Evolutionary conservation across 164 flowering plant species (phyloP), one percentile per base, ranked within the genome.

Genomic region (Hamamelis virginiana): DNA sequence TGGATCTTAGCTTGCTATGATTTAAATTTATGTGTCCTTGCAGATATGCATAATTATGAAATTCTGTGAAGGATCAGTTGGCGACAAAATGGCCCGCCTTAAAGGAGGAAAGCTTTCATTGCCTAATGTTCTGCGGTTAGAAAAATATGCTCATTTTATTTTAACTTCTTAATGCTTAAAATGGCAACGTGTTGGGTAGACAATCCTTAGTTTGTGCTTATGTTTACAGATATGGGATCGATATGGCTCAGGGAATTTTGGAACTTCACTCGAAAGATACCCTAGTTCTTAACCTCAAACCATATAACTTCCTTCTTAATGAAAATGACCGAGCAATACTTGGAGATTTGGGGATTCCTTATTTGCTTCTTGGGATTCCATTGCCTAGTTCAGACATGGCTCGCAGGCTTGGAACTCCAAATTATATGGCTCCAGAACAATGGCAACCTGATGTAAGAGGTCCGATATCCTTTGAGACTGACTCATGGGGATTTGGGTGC

Each of bases 371-470:
- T 62, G 92, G 91, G 55, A 76, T 85, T 75, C 82, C 91, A 8
- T 71, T 80, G 69, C 78, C 80, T 28, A 83, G 80, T 67, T 66
- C 92, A 58, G 86, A 90, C 76, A 61, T 83, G 71, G 73, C 81
- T 57, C 69, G 71, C 23, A 84, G 90, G 60, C 84, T 87, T 80
- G 98, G 98, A 68, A 87, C 91, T 33, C 92, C 97, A 26, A 90
- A 88, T 78, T 94, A 91, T 75, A 91, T 94, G 97, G 93, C 98
- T 72, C 98, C 98, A 48, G 97, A 94, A 75, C 98, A 91, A 57
- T 94, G 97, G 98, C 75, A 89, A 74, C 97, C 98, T 52, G 93
- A 81, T 67, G 74, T 86, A 67, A 85, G 91, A 78, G 98, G 98
- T 63, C 98, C 98, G 55, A 66, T 94, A 74, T 84, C 96, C 25